Evolutionary conservation across 2,329 filamentous ascomycete genomes (phyloP), one percentile per base, ranked within the genome.

Genomic region (Mariannaea sp.): DNA sequence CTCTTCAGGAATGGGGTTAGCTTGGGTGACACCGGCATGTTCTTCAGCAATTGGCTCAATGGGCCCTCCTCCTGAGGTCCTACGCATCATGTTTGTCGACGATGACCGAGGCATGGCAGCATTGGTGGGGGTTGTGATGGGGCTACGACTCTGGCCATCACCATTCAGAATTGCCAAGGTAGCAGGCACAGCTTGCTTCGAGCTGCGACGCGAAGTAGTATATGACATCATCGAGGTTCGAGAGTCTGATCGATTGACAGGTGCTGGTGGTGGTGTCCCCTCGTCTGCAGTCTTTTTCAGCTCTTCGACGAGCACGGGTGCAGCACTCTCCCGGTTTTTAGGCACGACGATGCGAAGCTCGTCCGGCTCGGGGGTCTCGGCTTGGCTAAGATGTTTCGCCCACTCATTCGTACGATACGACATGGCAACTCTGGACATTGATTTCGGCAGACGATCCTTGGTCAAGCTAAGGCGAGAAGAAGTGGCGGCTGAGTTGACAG

Each of bases 351-450:
- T 67, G 19, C 81, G 76, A 10, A 89, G 70, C 2, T 84, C 80
- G 7, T 90, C 86, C 1, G 81, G 71, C 41, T 85, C 81, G 1
- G 91, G 91, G 5, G 77, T 75, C 13, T 97, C 92, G 6, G 93
- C 92, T 35, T 82, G 76, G 58, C 86, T 85, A 9, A 96, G 78
- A 70, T 96, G 91, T 70, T 96, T 97, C 0, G 92, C 91, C 93
- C 93, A 97, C 73, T 97, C 93, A 60, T 96, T 96, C 2, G 92
- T 97, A 52, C 93, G 84, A 68, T 94, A 96, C 0, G 88, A 89
- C 69, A 90, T 77, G 2, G 92, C 88, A 7, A 96, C 82, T 56
- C 84, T 87, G 1, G 92, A 94, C 27, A 92, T 72, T 10, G 84
- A 83, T n/a, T 79, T 75, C 1, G 90, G 89, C 8, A 96, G 79